Conservation (phyloP, 345 rosid species). For the Diplotaxis tenuifolia region DNA sequence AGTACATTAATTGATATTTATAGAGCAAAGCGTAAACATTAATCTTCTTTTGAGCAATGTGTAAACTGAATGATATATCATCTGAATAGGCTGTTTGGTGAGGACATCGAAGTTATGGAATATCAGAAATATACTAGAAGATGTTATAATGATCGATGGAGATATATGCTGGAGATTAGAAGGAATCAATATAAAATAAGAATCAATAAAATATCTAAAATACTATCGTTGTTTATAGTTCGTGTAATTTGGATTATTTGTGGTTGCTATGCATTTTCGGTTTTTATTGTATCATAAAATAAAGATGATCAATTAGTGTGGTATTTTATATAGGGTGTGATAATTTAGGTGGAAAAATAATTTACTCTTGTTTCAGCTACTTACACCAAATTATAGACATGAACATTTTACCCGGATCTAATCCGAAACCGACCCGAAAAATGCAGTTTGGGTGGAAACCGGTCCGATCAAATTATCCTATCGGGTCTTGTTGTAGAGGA, state of each 20-base stretch:
- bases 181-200: neutral
- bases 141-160: neutral
- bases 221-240: neutral
- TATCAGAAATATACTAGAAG: neutral
- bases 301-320: no score
- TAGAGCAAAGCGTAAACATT: neutral
- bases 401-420: no score
- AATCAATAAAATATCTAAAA: neutral
- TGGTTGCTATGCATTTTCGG: neutral
- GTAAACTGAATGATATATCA: neutral
- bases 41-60: neutral
- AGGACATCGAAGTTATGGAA: neutral
- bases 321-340: no score
- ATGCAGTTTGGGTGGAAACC: no score
- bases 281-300: neutral
- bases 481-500: no score
- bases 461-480: no score
- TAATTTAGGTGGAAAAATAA: neutral
- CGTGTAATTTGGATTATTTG: neutral
- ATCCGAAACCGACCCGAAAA: no score
- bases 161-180: neutral
- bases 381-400: no score
- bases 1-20: neutral
- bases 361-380: neutral
- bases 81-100: neutral